A percentile compares a stretch with the other conserved stretches of the same genome.
Conservation (phyloP, 169 alveolate genomes). For the Toxoplasma gondii region DNA sequence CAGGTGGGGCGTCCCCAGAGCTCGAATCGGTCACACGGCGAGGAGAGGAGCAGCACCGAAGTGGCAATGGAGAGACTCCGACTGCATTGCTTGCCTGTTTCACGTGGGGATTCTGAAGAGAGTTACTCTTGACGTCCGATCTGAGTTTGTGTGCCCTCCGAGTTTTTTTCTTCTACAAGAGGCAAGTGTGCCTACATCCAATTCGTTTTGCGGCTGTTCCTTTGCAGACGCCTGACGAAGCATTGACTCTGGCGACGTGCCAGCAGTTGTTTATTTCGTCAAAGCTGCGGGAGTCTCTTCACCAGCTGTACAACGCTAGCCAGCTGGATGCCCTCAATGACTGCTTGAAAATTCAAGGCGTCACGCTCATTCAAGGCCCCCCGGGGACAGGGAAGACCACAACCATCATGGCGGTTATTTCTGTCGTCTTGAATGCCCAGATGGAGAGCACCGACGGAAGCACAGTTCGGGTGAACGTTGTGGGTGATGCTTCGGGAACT, state of each 20-base stretch:
- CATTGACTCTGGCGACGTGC: not conserved
- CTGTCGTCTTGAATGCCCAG: conserved; percentile 72
- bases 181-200: too few species aligned
- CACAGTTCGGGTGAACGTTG: not conserved
- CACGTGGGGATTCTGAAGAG: too few species aligned
- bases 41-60: not conserved
- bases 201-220: not conserved
- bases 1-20: not conserved
- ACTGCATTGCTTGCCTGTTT: too few species aligned
- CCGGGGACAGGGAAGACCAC: conserved; percentile 80
- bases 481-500: not conserved
- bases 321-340: conserved; percentile 73
- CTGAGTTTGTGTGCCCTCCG: too few species aligned
- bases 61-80: too few species aligned
- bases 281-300: conserved; percentile 48
- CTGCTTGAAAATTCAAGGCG: conserved; percentile 71
- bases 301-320: conserved; percentile 61
- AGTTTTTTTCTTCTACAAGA: too few species aligned
- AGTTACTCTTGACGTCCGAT: too few species aligned
- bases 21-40: too few species aligned
- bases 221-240: not conserved
- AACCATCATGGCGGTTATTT: conserved; percentile 73
- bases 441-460: conserved; percentile 20
- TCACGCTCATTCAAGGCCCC: conserved; percentile 78
- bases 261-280: conserved; percentile 47